Evolutionary conservation across 768 basidiomycete genomes (phyloP).

Genomic region (Podaxis sp.): DNA sequence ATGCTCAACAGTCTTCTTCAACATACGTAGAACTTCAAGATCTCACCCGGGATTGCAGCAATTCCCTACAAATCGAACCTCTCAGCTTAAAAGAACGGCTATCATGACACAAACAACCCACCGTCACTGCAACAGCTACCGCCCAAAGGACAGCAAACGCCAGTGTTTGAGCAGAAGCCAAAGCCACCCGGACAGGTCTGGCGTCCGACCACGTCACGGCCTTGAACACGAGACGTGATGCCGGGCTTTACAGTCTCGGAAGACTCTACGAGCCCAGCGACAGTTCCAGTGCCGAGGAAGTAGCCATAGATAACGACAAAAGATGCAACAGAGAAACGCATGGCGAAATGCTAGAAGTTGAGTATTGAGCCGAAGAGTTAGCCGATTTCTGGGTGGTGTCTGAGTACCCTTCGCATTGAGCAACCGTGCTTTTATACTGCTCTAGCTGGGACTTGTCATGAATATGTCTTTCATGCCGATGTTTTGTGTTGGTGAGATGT

Average conservation of each 20-base stretch:
- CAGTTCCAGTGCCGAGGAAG: neutral
- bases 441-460: neutral
- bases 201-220: neutral
- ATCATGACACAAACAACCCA: neutral
- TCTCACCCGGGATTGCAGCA: slow-evolving; percentile 2
- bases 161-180: slow-evolving; percentile 4
- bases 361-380: neutral
- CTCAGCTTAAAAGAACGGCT: neutral
- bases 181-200: neutral
- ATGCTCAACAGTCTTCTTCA: neutral
- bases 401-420: neutral
- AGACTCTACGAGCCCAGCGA: neutral
- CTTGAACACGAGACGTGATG: neutral
- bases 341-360: neutral
- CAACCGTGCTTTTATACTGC: neutral
- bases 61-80: neutral
- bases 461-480: neutral
- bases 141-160: slow-evolving; percentile 13
- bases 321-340: slow-evolving; percentile 6
- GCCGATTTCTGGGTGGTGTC: neutral
- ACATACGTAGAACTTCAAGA: neutral
- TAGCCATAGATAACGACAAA: neutral
- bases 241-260: neutral
- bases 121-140: slow-evolving; percentile 13
- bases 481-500: too few relatives aligned